Conservation (phyloP, 2,329 filamentous ascomycete genomes). For the Phyllosticta capitalensis region DNA sequence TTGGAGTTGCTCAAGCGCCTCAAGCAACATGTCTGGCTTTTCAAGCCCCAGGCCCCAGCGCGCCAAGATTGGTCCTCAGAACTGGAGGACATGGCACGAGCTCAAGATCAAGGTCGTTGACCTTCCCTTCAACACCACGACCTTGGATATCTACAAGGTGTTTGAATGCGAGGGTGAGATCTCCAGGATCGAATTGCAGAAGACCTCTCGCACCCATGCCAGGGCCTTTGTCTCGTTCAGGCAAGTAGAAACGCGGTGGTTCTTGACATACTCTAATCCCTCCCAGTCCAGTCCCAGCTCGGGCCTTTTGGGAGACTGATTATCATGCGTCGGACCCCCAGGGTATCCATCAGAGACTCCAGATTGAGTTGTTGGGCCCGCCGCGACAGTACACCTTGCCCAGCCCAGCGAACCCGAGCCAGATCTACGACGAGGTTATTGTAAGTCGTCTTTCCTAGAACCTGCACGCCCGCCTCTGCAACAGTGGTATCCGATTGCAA, state of each 20-base stretch:
- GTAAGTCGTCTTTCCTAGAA: not conserved
- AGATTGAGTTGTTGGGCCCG: not conserved
- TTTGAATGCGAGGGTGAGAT: constrained; percentile 19
- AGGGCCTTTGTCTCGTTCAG: constrained; percentile 1
- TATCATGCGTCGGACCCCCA: not conserved
- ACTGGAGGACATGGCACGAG: constrained; percentile 9
- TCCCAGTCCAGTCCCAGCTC: not conserved
- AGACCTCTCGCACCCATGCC: not conserved
- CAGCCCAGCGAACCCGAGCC: constrained; percentile 19
- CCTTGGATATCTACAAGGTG: constrained; percentile 15
- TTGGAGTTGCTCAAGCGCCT: not conserved
- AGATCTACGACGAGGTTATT: constrained; percentile 17
- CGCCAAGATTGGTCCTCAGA: not conserved
- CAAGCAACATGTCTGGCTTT: not conserved
- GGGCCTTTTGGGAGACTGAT: not conserved
- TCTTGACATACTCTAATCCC: not conserved
- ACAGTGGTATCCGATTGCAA: not conserved
- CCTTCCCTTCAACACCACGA: constrained; percentile 12
- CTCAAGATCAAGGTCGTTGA: constrained; percentile 13
- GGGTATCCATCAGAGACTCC: not conserved
- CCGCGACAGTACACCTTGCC: not conserved
- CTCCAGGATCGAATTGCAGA: constrained; percentile 21
- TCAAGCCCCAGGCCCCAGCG: not conserved
- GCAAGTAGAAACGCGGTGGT: not conserved
- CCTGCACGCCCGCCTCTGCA: not conserved